Percentiles rank a stretch among this genome's conserved stretches.
Conservation (phyloP, 768 basidiomycete species). For the Wakefieldia striispora region DNA sequence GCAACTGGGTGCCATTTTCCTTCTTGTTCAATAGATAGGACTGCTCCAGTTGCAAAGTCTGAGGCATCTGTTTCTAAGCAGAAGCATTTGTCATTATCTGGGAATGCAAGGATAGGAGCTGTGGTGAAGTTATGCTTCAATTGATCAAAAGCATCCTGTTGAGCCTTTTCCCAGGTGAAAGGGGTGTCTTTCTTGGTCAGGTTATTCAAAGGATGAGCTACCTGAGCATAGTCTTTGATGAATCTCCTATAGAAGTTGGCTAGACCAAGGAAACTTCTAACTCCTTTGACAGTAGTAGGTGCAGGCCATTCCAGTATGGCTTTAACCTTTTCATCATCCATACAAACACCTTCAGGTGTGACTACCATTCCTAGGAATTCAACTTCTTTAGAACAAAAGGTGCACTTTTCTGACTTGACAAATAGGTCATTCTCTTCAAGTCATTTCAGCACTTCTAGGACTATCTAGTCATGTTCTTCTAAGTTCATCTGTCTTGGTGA, state of each 20-base stretch:
- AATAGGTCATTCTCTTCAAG: slow-evolving; percentile 34
- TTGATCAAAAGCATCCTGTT: too few relatives aligned
- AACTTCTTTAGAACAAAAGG: slow-evolving; percentile 23
- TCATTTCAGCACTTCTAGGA: slow-evolving; percentile 9
- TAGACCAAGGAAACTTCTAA: slow-evolving; percentile 29
- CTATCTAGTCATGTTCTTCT: too few relatives aligned
- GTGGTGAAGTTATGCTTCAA: neutral
- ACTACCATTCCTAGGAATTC: slow-evolving; percentile 35
- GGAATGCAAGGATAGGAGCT: neutral
- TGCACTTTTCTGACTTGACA: slow-evolving; percentile 38
- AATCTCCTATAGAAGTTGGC: slow-evolving; percentile 33
- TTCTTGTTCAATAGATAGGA: neutral
- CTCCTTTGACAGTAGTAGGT: slow-evolving; percentile 14
- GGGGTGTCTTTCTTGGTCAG: too few relatives aligned
- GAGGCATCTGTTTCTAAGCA: neutral
- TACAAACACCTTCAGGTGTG: slow-evolving; percentile 13
- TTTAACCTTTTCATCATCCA: slow-evolving; percentile 35
- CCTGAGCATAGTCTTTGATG: neutral
- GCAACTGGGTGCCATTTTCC: neutral
- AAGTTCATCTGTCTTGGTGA: too few relatives aligned
- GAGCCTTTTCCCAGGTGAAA: too few relatives aligned
- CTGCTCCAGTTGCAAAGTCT: neutral
- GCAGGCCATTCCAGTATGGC: slow-evolving; percentile 31
- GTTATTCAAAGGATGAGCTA: too few relatives aligned
- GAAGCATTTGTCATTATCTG: neutral